A percentile compares a stretch with the other conserved stretches of the same genome.
Evolutionary conservation across 2,329 filamentous ascomycete species (phyloP).

Genomic region (Ascosphaera apis): DNA sequence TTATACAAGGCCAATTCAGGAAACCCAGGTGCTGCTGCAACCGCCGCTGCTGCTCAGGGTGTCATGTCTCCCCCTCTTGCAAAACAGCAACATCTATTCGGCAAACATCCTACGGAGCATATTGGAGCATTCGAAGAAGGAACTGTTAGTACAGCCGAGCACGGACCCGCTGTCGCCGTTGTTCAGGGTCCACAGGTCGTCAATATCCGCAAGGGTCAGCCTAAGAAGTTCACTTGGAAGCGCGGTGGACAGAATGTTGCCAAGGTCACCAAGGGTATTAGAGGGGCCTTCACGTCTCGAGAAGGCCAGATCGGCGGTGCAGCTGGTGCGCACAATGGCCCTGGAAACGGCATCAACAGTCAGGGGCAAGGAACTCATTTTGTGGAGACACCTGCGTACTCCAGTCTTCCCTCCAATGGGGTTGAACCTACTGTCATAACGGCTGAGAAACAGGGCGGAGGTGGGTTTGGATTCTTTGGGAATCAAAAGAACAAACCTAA

Average conservation of each 20-base stretch:
- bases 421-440: conserved; percentile 16
- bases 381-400: conserved; percentile 46
- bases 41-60: conserved; percentile 18
- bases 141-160: conserved; percentile 25
- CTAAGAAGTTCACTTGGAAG: conserved; percentile 98
- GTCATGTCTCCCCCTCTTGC: no score
- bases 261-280: conserved; percentile 83
- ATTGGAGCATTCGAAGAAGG: conserved; percentile 22
- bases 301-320: no score
- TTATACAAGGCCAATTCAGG: conserved; percentile 62
- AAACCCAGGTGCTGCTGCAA: conserved; percentile 9
- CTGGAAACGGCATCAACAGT: no score
- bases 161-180: conserved; percentile 33
- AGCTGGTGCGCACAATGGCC: no score
- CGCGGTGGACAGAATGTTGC: conserved; percentile 84
- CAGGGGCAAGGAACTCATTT: conserved; percentile 30
- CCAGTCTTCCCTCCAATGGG: conserved; percentile 21
- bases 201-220: conserved; percentile 80
- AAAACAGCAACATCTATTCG: no score
- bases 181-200: conserved; percentile 70
- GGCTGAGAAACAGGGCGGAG: conserved; percentile 24
- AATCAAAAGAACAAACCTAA: conserved; percentile 21
- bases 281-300: conserved; percentile 62
- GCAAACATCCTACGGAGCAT: no score
- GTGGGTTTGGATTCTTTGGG: conserved; percentile 50